A percentile compares a stretch with the other conserved stretches of the same genome.
Conservation (phyloP, 805 yeast species). For the Tetrapisispora phaffii region DNA sequence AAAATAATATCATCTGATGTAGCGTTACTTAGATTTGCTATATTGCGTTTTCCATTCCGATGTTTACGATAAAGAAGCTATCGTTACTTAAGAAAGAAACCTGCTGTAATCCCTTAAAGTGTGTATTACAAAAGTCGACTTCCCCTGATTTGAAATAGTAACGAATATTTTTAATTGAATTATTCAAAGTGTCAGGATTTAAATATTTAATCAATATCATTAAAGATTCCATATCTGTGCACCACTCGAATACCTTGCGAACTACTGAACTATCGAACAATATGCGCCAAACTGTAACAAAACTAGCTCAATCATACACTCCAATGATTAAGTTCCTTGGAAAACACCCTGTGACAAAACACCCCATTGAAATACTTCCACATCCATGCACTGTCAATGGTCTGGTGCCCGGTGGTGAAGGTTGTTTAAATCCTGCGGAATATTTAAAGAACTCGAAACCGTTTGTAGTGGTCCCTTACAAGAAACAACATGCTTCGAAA, state of each 20-base stretch:
- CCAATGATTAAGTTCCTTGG: conserved; percentile 86
- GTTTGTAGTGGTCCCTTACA: conserved; percentile 33
- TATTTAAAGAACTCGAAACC: conserved; percentile 30
- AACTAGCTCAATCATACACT: conserved; percentile 30
- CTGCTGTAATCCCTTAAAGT: not conserved
- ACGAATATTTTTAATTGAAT: not conserved
- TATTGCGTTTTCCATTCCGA: not conserved
- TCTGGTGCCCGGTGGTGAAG: conserved; percentile 23
- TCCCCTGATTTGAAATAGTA: not conserved
- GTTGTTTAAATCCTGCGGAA: conserved; percentile 17
- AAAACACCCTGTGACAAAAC: conserved; percentile 43
- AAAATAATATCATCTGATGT: too few relatives aligned
- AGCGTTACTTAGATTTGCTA: not conserved
- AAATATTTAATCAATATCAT: not conserved
- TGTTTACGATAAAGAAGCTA: not conserved
- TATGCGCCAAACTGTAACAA: conserved; percentile 28
- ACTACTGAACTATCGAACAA: not conserved
- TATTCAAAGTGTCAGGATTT: conserved; percentile 1
- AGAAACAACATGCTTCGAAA: conserved; percentile 29
- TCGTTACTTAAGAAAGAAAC: not conserved
- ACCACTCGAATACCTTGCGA: not conserved
- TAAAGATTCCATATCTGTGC: not conserved
- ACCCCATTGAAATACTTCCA: conserved; percentile 21
- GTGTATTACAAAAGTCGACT: not conserved
- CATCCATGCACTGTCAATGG: conserved; percentile 26